phyloP scores from a whole-genome alignment of 2,329 filamentous ascomycete species.

The Diaporthe citri region DNA sequence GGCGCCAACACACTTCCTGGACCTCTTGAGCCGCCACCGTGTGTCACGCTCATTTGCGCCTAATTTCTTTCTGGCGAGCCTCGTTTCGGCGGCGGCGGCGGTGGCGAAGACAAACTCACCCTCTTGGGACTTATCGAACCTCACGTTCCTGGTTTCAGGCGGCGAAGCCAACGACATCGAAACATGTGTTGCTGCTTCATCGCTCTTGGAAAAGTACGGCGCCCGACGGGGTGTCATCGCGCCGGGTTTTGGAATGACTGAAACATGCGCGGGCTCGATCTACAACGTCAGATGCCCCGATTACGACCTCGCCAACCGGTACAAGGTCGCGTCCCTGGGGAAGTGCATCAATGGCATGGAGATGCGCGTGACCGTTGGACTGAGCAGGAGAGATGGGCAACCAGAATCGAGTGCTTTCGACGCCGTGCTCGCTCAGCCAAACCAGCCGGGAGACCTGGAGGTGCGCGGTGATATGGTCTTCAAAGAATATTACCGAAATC shows the following conservation, averaged over 20 bases:
- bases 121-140: background rate
- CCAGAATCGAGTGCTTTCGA: too few species aligned
- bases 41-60: conserved; percentile 59
- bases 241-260: conserved; percentile 63
- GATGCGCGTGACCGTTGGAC: conserved; percentile 52
- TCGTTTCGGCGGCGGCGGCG: conserved; percentile 23
- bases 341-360: conserved; percentile 52
- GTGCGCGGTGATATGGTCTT: conserved; percentile 71
- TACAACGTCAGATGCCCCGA: conserved; percentile 56
- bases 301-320: conserved; percentile 50
- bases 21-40: conserved; percentile 54
- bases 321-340: conserved; percentile 54
- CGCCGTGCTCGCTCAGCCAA: background rate
- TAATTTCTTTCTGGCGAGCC: conserved; percentile 51
- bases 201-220: conserved; percentile 48
- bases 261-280: conserved; percentile 64
- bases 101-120: background rate
- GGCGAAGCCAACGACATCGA: conserved; percentile 59
- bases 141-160: conserved; percentile 49
- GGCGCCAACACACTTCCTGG: conserved; percentile 54
- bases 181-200: conserved; percentile 48
- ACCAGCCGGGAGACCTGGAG: conserved; percentile 67
- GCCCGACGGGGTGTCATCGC: conserved; percentile 51
- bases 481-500: conserved; percentile 72
- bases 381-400: background rate